A percentile compares a stretch with the other conserved stretches of the same genome.
phyloP scores from a whole-genome alignment of 306 rosid genomes.

The Castanea mollissima region DNA sequence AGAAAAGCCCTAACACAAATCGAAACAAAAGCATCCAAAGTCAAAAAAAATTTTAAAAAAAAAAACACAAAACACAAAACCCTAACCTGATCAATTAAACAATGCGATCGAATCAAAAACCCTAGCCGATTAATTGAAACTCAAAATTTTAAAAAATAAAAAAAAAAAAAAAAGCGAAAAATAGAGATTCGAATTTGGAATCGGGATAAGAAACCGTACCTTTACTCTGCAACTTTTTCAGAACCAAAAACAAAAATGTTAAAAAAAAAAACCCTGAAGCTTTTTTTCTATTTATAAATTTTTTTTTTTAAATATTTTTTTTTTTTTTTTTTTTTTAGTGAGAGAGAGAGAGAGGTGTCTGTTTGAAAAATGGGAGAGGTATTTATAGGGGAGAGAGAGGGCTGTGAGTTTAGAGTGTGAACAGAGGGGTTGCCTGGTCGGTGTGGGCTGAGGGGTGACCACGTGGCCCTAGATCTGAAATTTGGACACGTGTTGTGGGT shows the following conservation, averaged over 20 bases:
- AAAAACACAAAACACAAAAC: not conserved
- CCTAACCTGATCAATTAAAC: not conserved
- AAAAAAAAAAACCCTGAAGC: not conserved
- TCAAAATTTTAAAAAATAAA: no score
- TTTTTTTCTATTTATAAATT: not conserved
- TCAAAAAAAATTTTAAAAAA: no score
- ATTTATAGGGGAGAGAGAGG: no score
- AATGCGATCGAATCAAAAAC: constrained; percentile 1
- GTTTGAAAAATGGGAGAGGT: not conserved
- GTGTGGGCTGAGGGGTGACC: not conserved
- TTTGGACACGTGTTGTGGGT: not conserved
- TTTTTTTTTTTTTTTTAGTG: no score
- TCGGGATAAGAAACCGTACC: constrained; percentile 9
- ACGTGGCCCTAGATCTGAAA: not conserved
- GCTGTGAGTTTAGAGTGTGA: not conserved
- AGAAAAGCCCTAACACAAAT: not conserved
- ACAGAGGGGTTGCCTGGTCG: not conserved
- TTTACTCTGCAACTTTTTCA: not conserved
- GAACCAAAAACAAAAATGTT: not conserved
- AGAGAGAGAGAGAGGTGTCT: not conserved
- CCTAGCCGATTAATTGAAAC: not conserved
- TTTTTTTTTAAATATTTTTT: not conserved
- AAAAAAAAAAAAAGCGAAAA: not conserved
- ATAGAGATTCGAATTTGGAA: not conserved
- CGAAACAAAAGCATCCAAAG: not conserved